Percentiles rank a stretch among this genome's conserved stretches.
These are phyloP conservation scores for Vitis hybrid DNA, from an alignment of 177 flowering plant species.

Conservation along the genomic window DNA sequence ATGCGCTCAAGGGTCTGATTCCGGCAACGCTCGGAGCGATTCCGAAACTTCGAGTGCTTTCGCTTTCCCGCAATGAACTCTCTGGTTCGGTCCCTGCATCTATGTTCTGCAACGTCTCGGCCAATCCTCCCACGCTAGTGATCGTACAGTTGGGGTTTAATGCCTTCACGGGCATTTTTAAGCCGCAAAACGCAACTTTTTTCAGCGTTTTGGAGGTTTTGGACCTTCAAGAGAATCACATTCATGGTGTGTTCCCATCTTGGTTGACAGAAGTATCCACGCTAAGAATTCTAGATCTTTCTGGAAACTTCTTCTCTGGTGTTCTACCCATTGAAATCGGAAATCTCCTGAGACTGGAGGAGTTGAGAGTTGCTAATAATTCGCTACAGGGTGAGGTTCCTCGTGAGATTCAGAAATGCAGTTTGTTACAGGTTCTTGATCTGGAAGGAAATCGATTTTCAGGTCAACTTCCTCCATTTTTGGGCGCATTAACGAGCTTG, in stretches of 20 bases:
- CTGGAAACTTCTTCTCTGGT: slow-evolving; percentile 47
- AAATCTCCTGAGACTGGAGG: slow-evolving; percentile 38
- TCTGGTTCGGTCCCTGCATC: slow-evolving; percentile 35
- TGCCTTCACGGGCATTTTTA: slow-evolving; percentile 35
- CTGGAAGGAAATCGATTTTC: slow-evolving; percentile 56
- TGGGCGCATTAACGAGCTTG: slow-evolving; percentile 43
- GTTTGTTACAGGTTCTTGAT: slow-evolving; percentile 54
- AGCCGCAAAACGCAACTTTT: slow-evolving; percentile 26
- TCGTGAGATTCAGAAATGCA: slow-evolving; percentile 39
- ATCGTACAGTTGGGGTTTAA: slow-evolving; percentile 33
- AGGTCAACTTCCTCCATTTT: slow-evolving; percentile 47
- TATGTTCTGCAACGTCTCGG: slow-evolving; percentile 19
- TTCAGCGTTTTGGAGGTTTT: slow-evolving; percentile 27
- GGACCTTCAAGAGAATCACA: slow-evolving; percentile 37
- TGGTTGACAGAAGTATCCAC: slow-evolving; percentile 33
- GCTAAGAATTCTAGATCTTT: slow-evolving; percentile 24
- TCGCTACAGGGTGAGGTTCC: slow-evolving; percentile 52
- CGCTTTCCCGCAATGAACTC: slow-evolving; percentile 34
- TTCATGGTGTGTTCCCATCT: slow-evolving; percentile 28
- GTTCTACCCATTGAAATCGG: slow-evolving; percentile 44
- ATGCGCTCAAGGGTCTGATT: slow-evolving; percentile 32
- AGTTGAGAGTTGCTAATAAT: slow-evolving; percentile 59
- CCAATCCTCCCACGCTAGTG: slow-evolving; percentile 20
- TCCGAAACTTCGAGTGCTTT: slow-evolving; percentile 33
- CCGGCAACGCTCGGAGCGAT: slow-evolving; percentile 38